Evolutionary conservation across 257 asterid species (phyloP).

Genomic region (Petunia axillaris): DNA sequence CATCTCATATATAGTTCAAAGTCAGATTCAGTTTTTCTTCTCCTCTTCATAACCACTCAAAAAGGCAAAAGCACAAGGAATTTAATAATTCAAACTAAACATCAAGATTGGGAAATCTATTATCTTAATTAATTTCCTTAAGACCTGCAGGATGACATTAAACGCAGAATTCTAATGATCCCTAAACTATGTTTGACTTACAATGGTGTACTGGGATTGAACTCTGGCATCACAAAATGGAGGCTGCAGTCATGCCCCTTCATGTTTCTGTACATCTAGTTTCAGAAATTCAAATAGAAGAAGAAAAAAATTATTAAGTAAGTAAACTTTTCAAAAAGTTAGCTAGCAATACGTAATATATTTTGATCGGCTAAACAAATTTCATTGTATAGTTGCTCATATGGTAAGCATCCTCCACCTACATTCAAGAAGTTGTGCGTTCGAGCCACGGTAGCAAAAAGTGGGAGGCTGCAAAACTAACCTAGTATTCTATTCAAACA

Average conservation of each 20-base stretch:
- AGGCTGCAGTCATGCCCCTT: constrained; percentile 16
- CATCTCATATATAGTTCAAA: too few species aligned
- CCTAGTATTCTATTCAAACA: not conserved
- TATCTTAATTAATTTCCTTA: too few species aligned
- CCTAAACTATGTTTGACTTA: constrained; percentile 16
- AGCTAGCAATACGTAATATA: not conserved
- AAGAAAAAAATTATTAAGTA: not conserved
- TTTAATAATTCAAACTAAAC: too few species aligned
- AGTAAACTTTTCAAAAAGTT: not conserved
- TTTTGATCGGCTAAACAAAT: not conserved
- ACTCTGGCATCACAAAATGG: constrained; percentile 14
- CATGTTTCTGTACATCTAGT: constrained; percentile 30
- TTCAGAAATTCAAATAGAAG: not conserved
- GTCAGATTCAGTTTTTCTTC: too few species aligned
- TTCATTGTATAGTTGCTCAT: not conserved
- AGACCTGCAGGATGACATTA: too few species aligned
- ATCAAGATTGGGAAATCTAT: too few species aligned
- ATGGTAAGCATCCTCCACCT: too few species aligned
- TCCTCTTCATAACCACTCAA: too few species aligned
- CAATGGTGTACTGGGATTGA: constrained; percentile 7
- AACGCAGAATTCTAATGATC: too few species aligned
- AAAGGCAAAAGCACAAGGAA: too few species aligned
- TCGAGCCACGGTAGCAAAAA: too few species aligned
- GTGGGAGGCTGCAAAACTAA: not conserved
- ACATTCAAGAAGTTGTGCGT: too few species aligned